A percentile compares a stretch with the other conserved stretches of the same genome.
These are phyloP conservation scores for Sporisorium iseilematis-ciliati DNA, from an alignment of 1,284 basidiomycete genomes.

Conservation along the genomic window DNA sequence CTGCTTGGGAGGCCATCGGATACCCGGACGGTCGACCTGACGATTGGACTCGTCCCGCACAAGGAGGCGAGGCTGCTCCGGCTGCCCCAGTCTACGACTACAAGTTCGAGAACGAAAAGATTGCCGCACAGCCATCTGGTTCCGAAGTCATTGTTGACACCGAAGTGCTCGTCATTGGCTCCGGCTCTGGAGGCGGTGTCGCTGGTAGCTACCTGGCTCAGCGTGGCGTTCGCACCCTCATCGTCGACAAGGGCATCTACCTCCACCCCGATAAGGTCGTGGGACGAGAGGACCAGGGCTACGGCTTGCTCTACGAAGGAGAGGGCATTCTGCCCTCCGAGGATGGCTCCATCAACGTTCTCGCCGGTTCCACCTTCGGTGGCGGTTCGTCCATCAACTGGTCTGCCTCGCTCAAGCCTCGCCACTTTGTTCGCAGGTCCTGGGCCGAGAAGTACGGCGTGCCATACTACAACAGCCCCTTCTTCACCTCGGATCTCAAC, in stretches of 20 bases:
- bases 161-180: conserved; percentile 71
- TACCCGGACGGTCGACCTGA: conserved; percentile 59
- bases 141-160: conserved; percentile 61
- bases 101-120: conserved; percentile 65
- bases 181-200: conserved; percentile 72
- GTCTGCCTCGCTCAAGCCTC: conserved; percentile 71
- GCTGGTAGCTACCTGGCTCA: conserved; percentile 68
- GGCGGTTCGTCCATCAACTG: conserved; percentile 73
- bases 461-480: conserved; percentile 68
- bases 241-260: conserved; percentile 72
- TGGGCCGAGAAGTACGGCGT: conserved; percentile 71
- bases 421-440: conserved; percentile 70
- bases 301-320: conserved; percentile 70
- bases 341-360: conserved; percentile 69
- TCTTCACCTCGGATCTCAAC: conserved; percentile 70
- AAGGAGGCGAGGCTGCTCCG: conserved; percentile 25
- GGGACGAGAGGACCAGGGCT: conserved; percentile 68
- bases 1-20: conserved; percentile 65
- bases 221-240: conserved; percentile 70
- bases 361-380: conserved; percentile 71
- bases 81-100: conserved; percentile 53
- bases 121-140: conserved; percentile 48
- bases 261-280: conserved; percentile 68
- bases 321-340: conserved; percentile 70
- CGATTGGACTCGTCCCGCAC: conserved; percentile 56